Evolutionary conservation across 805 yeast species (phyloP).

Genomic region (Ogataea paraovalis): DNA sequence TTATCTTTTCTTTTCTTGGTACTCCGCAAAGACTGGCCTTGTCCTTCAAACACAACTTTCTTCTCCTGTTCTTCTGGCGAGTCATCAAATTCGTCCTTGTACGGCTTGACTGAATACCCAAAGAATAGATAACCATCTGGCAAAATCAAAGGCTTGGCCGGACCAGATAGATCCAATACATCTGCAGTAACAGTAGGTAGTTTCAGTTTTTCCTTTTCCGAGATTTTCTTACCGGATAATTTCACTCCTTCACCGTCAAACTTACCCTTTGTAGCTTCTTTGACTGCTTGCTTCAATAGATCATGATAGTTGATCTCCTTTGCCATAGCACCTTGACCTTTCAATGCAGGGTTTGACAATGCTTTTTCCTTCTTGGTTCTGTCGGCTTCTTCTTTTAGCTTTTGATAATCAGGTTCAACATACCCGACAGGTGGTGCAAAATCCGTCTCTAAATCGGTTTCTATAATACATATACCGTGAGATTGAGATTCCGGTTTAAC

Average conservation of each 20-base stretch:
- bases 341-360: slow-evolving; percentile 33
- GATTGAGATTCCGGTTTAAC: slow-evolving; percentile 68
- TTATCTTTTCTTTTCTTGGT: slow-evolving; percentile 57
- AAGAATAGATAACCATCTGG: slow-evolving; percentile 89
- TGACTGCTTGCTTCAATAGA: slow-evolving; percentile 43
- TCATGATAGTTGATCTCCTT: slow-evolving; percentile 61
- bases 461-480: slow-evolving; percentile 86
- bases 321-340: slow-evolving; percentile 69
- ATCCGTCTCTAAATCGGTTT: slow-evolving; percentile 94
- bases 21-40: slow-evolving; percentile 68
- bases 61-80: slow-evolving; percentile 9
- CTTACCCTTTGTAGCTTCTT: slow-evolving; percentile 20
- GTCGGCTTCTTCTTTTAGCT: slow-evolving; percentile 37
- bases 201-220: slow-evolving; percentile 16
- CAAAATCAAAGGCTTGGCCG: slow-evolving; percentile 66
- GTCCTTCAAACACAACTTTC: slow-evolving; percentile 46
- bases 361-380: slow-evolving; percentile 34
- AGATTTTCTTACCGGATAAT: slow-evolving; percentile 55
- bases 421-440: slow-evolving; percentile 99
- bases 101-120: slow-evolving; percentile 77
- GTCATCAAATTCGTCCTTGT: slow-evolving; percentile 36
- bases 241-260: slow-evolving; percentile 68
- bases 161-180: slow-evolving; percentile 47
- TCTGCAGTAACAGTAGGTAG: slow-evolving; percentile 7
- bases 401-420: slow-evolving; percentile 77